Evolutionary conservation across 1,284 basidiomycete species (phyloP).

Genomic region (Fistulinella staudtii): DNA sequence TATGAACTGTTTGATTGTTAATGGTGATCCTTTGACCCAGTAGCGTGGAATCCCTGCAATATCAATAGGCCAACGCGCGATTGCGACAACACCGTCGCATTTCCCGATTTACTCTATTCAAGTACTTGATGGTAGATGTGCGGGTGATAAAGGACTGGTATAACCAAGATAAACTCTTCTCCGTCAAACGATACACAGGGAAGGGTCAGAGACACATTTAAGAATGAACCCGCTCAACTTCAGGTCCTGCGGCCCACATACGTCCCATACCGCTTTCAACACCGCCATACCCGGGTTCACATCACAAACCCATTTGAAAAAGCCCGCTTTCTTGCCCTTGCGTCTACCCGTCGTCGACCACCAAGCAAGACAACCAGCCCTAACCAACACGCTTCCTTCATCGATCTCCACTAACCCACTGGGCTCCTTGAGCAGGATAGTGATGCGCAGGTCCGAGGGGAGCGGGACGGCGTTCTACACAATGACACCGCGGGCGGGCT

Average conservation of each 20-base stretch:
- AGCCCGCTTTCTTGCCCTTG: constrained; percentile 20
- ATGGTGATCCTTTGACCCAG: too few relatives aligned
- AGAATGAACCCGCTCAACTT: constrained; percentile 8
- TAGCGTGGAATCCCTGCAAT: too few relatives aligned
- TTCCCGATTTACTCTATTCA: too few relatives aligned
- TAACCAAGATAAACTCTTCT: too few relatives aligned
- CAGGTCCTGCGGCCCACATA: constrained; percentile 16
- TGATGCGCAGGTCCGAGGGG: constrained; percentile 22
- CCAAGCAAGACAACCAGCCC: constrained; percentile 15
- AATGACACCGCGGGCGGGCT: constrained; percentile 13
- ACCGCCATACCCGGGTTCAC: constrained; percentile 15
- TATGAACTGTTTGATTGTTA: too few relatives aligned
- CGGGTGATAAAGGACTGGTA: too few relatives aligned
- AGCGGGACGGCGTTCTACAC: constrained; percentile 20
- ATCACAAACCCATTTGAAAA: constrained; percentile 26
- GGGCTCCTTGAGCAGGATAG: constrained; percentile 22
- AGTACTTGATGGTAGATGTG: too few relatives aligned
- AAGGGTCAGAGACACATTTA: not conserved
- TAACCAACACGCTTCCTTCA: constrained; percentile 13
- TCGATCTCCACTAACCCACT: constrained; percentile 17
- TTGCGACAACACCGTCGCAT: too few relatives aligned
- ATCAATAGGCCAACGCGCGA: too few relatives aligned
- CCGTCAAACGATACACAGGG: too few relatives aligned
- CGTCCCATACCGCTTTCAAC: constrained; percentile 25
- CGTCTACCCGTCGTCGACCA: constrained; percentile 19